Evolutionary conservation across 257 asterid species (phyloP).

Genomic region (Lithospermum erythrorhizon): DNA sequence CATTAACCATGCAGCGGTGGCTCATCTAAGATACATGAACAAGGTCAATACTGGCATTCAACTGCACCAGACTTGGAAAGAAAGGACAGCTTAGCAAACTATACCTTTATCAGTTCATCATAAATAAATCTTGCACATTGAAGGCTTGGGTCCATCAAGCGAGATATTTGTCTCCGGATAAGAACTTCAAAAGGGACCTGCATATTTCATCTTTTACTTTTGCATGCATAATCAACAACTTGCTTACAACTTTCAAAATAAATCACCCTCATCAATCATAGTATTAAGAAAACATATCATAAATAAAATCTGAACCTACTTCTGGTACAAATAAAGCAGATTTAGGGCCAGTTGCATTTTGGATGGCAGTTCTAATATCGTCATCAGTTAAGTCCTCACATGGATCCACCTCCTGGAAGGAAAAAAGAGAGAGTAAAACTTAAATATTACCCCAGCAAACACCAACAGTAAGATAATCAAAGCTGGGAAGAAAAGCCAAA

Average conservation of each 20-base stretch:
- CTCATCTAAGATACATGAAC: slow-evolving; percentile 50
- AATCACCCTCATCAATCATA: not conserved
- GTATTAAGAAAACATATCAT: not conserved
- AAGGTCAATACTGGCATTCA: slow-evolving; percentile 2
- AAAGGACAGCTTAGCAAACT: not conserved
- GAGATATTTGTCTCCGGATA: slow-evolving; percentile 76
- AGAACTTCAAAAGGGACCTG: slow-evolving; percentile 97
- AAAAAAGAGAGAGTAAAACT: slow-evolving; percentile 6
- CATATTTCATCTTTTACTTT: slow-evolving; percentile 12
- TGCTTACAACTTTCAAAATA: not conserved
- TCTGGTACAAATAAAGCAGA: slow-evolving; percentile 90
- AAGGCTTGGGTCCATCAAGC: slow-evolving; percentile 88
- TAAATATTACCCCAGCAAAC: not conserved
- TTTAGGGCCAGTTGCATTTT: slow-evolving; percentile 83
- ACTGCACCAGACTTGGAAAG: not conserved
- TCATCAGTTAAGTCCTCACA: slow-evolving; percentile 89
- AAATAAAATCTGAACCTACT: slow-evolving; percentile 21
- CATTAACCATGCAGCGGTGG: slow-evolving; percentile 72
- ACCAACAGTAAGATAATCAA: not conserved
- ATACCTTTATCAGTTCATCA: slow-evolving; percentile 88
- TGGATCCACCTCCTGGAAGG: slow-evolving; percentile 81
- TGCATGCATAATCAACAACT: not conserved
- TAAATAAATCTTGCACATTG: slow-evolving; percentile 90
- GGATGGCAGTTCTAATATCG: slow-evolving; percentile 84
- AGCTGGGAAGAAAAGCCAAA: not conserved